These are phyloP conservation scores for Acanthamoeba castellanii DNA, from an alignment of 208 protist species.

Conservation along the genomic window DNA sequence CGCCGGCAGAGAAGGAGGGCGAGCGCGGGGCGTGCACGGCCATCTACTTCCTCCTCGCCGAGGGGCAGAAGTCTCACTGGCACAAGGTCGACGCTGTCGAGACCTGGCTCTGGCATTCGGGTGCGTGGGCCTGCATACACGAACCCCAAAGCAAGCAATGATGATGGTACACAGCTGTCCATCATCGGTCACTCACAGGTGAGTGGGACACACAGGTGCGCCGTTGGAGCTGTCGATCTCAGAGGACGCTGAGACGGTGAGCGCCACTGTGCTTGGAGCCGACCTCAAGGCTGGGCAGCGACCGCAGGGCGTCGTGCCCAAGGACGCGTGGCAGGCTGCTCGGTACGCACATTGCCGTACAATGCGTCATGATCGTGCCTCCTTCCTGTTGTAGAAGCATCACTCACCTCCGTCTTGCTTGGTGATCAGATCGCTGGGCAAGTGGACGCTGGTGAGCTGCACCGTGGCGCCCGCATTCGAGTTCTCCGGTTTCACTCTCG, in stretches of 20 bases:
- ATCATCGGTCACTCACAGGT: no score
- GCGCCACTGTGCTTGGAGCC: neutral
- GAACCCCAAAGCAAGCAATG: neutral
- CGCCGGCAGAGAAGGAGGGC: neutral
- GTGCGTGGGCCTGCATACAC: neutral
- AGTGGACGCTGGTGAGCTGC: conserved; percentile 70
- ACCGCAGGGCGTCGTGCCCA: conserved; percentile 49
- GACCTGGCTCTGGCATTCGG: conserved; percentile 52
- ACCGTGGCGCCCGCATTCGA: conserved; percentile 42
- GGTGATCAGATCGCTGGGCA: neutral
- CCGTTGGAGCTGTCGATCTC: conserved; percentile 58
- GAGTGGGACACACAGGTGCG: neutral
- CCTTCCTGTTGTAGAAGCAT: neutral
- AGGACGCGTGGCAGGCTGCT: conserved; percentile 61
- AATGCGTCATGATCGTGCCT: neutral
- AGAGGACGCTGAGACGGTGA: conserved; percentile 23
- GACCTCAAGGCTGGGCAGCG: conserved; percentile 44
- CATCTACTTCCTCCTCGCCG: conserved; percentile 63
- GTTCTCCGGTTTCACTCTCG: conserved; percentile 43
- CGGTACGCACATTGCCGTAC: neutral
- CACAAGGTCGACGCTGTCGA: conserved; percentile 73
- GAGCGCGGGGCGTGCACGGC: conserved; percentile 34
- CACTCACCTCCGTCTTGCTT: neutral
- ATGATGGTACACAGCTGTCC: neutral
- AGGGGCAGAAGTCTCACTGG: conserved; percentile 60